Conservation (phyloP, 2,329 filamentous ascomycete species). For the Exophiala phaeomuriformis region DNA sequence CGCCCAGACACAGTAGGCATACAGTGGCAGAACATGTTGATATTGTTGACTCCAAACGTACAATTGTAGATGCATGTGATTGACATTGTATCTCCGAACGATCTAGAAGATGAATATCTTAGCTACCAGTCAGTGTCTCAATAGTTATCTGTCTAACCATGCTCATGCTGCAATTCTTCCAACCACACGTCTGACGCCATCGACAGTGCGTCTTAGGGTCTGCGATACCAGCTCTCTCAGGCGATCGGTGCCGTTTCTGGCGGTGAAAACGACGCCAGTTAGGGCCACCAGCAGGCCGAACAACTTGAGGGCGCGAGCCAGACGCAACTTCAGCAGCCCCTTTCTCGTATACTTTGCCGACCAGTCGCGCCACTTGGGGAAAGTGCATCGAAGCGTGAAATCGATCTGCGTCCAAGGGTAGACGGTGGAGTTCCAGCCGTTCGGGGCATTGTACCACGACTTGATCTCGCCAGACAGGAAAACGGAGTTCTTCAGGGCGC, state of each 20-base stretch:
- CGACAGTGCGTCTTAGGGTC: slow-evolving; percentile 1
- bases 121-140: too few relatives aligned
- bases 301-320: slow-evolving; percentile 22
- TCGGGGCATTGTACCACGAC: slow-evolving; percentile 45
- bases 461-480: slow-evolving; percentile 43
- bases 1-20: too few relatives aligned
- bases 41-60: too few relatives aligned
- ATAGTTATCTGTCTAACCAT: too few relatives aligned
- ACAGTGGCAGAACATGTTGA: too few relatives aligned
- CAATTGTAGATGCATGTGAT: too few relatives aligned
- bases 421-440: slow-evolving; percentile 45
- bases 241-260: slow-evolving; percentile 7
- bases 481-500: slow-evolving; percentile 40
- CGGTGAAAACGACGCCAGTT: slow-evolving; percentile 7
- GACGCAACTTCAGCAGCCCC: slow-evolving; percentile 35
- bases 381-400: slow-evolving; percentile 45
- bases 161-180: neutral
- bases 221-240: slow-evolving; percentile 2
- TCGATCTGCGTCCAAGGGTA: slow-evolving; percentile 48
- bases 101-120: too few relatives aligned
- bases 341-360: slow-evolving; percentile 45
- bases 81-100: too few relatives aligned
- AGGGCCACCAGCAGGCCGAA: slow-evolving; percentile 13
- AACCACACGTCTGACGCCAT: slow-evolving; percentile 4
- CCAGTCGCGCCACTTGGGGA: slow-evolving; percentile 51